Base-by-base conservation (phyloP, 1,284 basidiomycete species). In the Anthracocystis panici-leucophaei region DNA sequence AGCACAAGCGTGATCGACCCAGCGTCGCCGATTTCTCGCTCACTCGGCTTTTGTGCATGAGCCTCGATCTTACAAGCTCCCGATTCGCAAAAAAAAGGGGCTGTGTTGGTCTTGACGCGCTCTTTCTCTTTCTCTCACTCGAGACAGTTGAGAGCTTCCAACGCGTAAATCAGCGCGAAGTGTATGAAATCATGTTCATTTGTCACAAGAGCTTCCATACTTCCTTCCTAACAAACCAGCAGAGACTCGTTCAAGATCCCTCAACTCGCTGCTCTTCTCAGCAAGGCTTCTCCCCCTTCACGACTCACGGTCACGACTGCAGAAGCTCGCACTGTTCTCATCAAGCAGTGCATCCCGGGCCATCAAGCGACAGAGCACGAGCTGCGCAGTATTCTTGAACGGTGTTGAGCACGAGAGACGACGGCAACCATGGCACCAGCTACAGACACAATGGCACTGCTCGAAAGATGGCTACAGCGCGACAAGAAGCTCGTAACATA, bases 401-500 rank as follows among this genome's bases (percentile, higher is more conserved):
- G 21, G 44, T 23, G 23, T 14, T 48, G 18, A 27, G 27, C 46
- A 31, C 7, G 23, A 16, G 42, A 21, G 33, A 12, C 21, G 11
- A 18, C 5, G 12, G 9, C 59, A n/a, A 53, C 27, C 45, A 71
- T 71, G 68, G 42, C 61, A 38, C 41, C 62, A n/a, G 50, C 48
- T 27, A 56, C 74, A 1, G 62, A 68, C 18, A 40, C 64, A 20
- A 60, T 67, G 29, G 51, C 67, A 8, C 69, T 82, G 45, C 60
- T 82, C 18, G 55, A 53, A 11, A 50, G 65, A 29, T 80, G 80
- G 62, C 25, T 79, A 20, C 60, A 76, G 55, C 75, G 75, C 29
- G 77, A 82, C 48, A 66, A 70, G 63, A 75, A 78, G 64, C 64
- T 75, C 38, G 65, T 80, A 55, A 80, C 79, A 5, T 80, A 77